Base-by-base conservation (phyloP, 116 monocot species). In the Posidonia oceanica region DNA sequence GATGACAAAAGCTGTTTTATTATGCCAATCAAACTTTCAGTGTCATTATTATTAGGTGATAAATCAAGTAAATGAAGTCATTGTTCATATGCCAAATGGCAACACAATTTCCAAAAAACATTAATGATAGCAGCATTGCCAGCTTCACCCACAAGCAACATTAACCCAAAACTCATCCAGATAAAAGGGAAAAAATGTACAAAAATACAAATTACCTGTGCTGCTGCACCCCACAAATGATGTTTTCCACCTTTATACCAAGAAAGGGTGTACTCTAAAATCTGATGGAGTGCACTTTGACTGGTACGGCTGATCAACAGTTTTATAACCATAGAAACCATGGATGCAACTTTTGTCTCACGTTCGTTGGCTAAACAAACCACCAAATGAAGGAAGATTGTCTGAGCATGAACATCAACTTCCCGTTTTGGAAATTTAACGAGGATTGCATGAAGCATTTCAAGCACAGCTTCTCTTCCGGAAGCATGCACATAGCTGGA, bases 401-500 rank as follows among this genome's bases (percentile, higher is more conserved):
- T 63, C 38, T 82, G 80, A 54, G 81, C 87, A 66, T 97, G 85
- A 54, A 23, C 79, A 75, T 97, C 89, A 54, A 97, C 59, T 74
- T 83, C 64, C 67, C 78, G 80, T 64, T 78, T 72, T 17, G 97
- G 89, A 80, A 85, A 97, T 79, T 89, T 97, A 36, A 85, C 71
- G 40, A 91, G 38, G 57, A 97, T 78, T 55, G 76, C 80, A 78
- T 87, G 83, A 57, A 97, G 78, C 92, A 97, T 91, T 69, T 97
- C 92, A 77, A 97, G 89, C 69, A 85, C 96, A 68, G 92, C 76
- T 87, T 89, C 92, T 81, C 89, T 86, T 71, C 96, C 96, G 22
- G 92, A 89, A 18, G 89, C 56, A 82, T 97, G 96, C 75, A 89
- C 92, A 83, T 97, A 97, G 38, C 91, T 91, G 83, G 39, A 80